Percentiles rank a stretch among this genome's conserved stretches.
Conservation (phyloP, 1,139 yeast species). For the Geotrichum histeridarum region DNA sequence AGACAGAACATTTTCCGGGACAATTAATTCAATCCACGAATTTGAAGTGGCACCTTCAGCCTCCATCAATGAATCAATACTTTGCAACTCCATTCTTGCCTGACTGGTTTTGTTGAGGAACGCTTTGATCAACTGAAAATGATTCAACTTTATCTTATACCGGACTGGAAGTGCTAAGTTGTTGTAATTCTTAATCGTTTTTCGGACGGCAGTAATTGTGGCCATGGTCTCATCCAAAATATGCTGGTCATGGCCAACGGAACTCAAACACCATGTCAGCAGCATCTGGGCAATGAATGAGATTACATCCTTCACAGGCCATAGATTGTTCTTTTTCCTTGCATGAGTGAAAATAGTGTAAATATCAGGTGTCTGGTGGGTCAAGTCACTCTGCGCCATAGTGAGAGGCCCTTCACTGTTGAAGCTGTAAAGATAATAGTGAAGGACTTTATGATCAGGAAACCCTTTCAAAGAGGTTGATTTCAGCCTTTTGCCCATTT, state of each 20-base stretch:
- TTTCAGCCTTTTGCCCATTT: slow-evolving; percentile 4
- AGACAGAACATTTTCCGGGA: not conserved
- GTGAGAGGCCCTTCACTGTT: not conserved
- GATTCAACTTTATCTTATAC: not conserved
- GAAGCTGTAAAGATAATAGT: slow-evolving; percentile 11
- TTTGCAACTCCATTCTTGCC: not conserved
- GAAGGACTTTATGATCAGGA: slow-evolving; percentile 13
- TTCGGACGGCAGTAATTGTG: not conserved
- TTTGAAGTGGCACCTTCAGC: not conserved
- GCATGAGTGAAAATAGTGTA: not conserved
- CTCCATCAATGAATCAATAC: not conserved
- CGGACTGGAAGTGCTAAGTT: not conserved
- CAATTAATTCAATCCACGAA: not conserved
- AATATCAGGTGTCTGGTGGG: not conserved
- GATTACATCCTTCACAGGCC: not conserved
- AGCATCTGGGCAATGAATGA: not conserved
- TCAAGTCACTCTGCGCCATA: no score
- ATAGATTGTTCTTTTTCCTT: not conserved
- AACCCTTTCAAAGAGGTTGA: slow-evolving; percentile 1
- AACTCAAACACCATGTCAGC: not conserved
- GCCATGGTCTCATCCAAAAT: not conserved
- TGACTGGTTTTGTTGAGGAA: not conserved
- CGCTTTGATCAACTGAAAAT: not conserved
- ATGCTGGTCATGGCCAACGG: not conserved
- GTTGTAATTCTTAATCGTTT: not conserved